Evolutionary conservation across 371 early-diverging fungal species (phyloP), one percentile per base, ranked within the genome.

Genomic region (Quaeritorhiza haematococci): DNA sequence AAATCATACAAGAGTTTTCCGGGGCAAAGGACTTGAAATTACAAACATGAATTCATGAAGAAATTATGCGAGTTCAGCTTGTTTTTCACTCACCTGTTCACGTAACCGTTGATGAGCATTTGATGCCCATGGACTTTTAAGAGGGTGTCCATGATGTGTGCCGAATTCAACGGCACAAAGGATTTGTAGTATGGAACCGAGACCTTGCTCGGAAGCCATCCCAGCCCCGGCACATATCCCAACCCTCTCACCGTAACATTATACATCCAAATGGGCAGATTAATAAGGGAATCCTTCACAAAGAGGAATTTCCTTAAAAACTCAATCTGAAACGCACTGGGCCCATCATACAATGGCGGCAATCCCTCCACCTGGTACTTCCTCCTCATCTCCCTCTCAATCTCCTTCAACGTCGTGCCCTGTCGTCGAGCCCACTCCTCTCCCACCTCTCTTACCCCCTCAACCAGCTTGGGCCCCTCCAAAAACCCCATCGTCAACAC

Each of bases 401-500:
- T 29, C 24, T 33, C 33, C 44, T 62, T 50, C 6, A 62, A 19
- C 1, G 67, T 48, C 4, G 50, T 62, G 10, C 62, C 62, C 24
- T 56, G 33, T 19, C 28, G 24, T 10, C 2, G 43, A 17, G 64
- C 66, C 34, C 43, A 53, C 15, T 54, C 44, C 3, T 33, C 17
- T 3, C 43, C 54, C 19, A 57, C 43, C 30, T 61, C 49, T 27
- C 62, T 26, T 1, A 44, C 50, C 24, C 59, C 67, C 43, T 66
- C 67, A 30, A 66, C 55, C 17, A 62, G 48, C 35, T 66, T 62
- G 1, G 43, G 42, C 10, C 67, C 67, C 19, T 53, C 42, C 24
- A 66, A 33, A 32, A 49, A 62, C 47, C 62, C 59, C 67, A 66
- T 66, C 15, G 62, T 62, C 17, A 66, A 52, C 6, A 66, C 58